phyloP scores from a whole-genome alignment of 805 yeast genomes.

The Kluyveromyces nonfermentans region DNA sequence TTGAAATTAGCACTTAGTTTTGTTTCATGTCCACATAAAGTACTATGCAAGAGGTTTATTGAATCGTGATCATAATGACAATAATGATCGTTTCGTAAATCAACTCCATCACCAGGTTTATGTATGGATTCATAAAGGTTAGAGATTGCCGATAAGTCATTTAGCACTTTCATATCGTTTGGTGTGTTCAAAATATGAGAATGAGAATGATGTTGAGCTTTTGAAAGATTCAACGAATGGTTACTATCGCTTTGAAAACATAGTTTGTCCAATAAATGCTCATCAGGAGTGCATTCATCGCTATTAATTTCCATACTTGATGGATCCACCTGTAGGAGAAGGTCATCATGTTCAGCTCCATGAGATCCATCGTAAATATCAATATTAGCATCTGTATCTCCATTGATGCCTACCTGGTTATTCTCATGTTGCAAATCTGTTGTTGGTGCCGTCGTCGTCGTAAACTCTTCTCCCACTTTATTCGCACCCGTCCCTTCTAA shows the following conservation, averaged over 20 bases:
- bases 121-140: constrained; percentile 27
- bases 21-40: neutral
- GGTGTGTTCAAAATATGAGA: constrained; percentile 19
- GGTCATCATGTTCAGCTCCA: neutral
- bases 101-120: constrained; percentile 16
- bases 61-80: constrained; percentile 16
- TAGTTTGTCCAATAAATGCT: constrained; percentile 10
- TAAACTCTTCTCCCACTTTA: neutral
- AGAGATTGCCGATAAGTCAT: constrained; percentile 27
- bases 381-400: neutral
- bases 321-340: neutral
- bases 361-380: neutral
- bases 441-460: neutral
- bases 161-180: constrained; percentile 22
- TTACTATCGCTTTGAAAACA: constrained; percentile 6
- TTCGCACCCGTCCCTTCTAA: constrained; percentile 1
- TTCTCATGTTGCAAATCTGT: neutral
- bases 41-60: neutral
- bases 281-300: constrained; percentile 1
- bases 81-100: constrained; percentile 9
- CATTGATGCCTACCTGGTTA: neutral
- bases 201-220: constrained; percentile 7
- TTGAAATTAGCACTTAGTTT: neutral
- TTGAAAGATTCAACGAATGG: neutral
- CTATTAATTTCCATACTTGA: neutral